Conservation (phyloP, 306 rosid genomes). For the Macrotyloma uniflorum region DNA sequence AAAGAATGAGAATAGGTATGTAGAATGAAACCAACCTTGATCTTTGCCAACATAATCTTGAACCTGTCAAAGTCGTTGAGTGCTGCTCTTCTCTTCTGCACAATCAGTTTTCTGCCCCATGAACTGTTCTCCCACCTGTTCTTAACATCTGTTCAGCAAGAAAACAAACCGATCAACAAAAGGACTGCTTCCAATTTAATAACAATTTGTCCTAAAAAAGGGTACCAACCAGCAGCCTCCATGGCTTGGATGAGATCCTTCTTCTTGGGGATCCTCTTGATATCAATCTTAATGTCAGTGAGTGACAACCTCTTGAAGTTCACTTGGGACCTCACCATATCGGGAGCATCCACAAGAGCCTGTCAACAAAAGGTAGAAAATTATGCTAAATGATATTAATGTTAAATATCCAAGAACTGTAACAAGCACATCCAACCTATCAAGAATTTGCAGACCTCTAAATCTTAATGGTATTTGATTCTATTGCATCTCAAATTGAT, state of each 20-base stretch:
- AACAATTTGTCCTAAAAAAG: not conserved
- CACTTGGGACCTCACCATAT: slow-evolving; percentile 73
- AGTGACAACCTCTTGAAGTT: slow-evolving; percentile 86
- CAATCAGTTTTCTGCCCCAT: slow-evolving; percentile 89
- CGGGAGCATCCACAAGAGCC: slow-evolving; percentile 92
- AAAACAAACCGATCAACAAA: not conserved
- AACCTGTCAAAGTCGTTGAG: slow-evolving; percentile 85
- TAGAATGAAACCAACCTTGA: slow-evolving; percentile 59
- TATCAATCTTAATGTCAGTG: slow-evolving; percentile 80
- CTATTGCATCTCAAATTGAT: not conserved
- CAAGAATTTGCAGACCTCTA: not conserved
- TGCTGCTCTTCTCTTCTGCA: slow-evolving; percentile 73
- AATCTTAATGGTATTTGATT: not conserved
- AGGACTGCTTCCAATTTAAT: not conserved
- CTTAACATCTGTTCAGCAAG: slow-evolving; percentile 59
- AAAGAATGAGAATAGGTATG: not conserved
- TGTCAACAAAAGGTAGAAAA: slow-evolving; percentile 22
- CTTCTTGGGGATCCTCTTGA: slow-evolving; percentile 87
- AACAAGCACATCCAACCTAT: not conserved
- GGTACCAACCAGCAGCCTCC: slow-evolving; percentile 72
- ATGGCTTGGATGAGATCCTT: slow-evolving; percentile 82
- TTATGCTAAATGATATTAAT: not conserved
- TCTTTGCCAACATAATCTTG: slow-evolving; percentile 90
- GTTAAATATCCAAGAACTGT: not conserved
- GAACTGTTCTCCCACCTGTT: slow-evolving; percentile 92